Evolutionary conservation across 2,329 filamentous ascomycete genomes (phyloP), one percentile per base, ranked within the genome.

Genomic region (Aspergillus novofumigatus): DNA sequence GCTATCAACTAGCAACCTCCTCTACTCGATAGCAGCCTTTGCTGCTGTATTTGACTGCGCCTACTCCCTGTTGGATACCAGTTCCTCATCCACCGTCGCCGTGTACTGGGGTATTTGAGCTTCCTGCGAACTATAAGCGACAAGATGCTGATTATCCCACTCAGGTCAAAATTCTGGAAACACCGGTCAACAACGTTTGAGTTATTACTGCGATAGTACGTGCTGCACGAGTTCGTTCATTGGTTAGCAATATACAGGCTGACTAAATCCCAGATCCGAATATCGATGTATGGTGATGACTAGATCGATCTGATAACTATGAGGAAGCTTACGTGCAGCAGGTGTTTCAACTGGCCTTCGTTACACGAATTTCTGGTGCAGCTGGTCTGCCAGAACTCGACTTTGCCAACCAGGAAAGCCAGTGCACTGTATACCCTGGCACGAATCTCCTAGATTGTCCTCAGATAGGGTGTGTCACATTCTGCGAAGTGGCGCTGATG

Each of bases 321-420:
- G 25, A 47, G 71, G 70, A 74, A 57, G 51, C 56, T 5, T 62
- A 66, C 41, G 67, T 69, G 32, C 66, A 69, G 8, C 58, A 85
- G 79, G 81, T 88, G 56, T 85, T 90, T 52, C 82, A 84, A 1
- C 65, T 90, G 51, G 81, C 86, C 1, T 90, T 90, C 66, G 65
- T 89, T 56, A 80, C 81, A 51, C 78, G 77, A 49, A 81, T 90
- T 59, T 80, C 76, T 47, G 80, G 79, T 14, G 76, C 77, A 3
- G 78, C 77, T 23, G 75, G 76, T 14, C 74, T 73, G 20, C 80
- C 82, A 0, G 76, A 78, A 42, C 74, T 86, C 56, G 88, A 90
- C 72, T 86, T 90, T 65, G 82, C 86, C 54, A 87, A 84, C 60
- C 80, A 83, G 8, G 82, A 81, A n/a, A 76, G 86, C 61, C 80